Conservation (phyloP, 257 asterid species). For the Gentiana straminea region DNA sequence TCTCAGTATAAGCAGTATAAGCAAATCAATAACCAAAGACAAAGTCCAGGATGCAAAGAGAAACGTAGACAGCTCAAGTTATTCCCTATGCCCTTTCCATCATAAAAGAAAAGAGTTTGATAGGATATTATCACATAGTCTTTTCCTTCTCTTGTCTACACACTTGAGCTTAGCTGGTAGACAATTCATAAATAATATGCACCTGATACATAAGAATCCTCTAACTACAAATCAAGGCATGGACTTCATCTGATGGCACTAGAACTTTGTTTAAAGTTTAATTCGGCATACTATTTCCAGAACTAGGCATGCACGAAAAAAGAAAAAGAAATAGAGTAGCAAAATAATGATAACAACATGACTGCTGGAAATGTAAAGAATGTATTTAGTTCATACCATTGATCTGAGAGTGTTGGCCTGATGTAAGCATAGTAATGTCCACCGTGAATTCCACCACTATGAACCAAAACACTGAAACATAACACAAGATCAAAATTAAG, state of each 20-base stretch:
- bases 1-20: too few species aligned
- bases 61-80: too few species aligned
- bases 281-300: not conserved
- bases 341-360: not conserved
- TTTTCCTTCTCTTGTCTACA: too few species aligned
- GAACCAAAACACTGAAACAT: constrained; percentile 16
- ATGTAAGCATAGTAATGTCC: constrained; percentile 30
- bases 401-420: constrained; percentile 25
- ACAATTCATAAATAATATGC: too few species aligned
- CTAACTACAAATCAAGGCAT: too few species aligned
- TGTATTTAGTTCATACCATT: constrained; percentile 16
- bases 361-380: constrained; percentile 4
- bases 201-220: too few species aligned
- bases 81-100: too few species aligned
- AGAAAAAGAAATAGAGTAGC: not conserved
- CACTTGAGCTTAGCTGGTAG: too few species aligned
- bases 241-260: not conserved
- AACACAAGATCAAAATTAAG: not conserved
- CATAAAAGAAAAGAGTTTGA: too few species aligned
- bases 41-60: too few species aligned
- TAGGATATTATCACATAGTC: too few species aligned
- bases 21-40: too few species aligned
- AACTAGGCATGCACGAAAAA: not conserved
- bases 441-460: constrained; percentile 31
- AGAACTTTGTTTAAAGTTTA: not conserved